Conservation (phyloP, 371 early-diverging fungal genomes). For the Zancudomyces culisetae region DNA sequence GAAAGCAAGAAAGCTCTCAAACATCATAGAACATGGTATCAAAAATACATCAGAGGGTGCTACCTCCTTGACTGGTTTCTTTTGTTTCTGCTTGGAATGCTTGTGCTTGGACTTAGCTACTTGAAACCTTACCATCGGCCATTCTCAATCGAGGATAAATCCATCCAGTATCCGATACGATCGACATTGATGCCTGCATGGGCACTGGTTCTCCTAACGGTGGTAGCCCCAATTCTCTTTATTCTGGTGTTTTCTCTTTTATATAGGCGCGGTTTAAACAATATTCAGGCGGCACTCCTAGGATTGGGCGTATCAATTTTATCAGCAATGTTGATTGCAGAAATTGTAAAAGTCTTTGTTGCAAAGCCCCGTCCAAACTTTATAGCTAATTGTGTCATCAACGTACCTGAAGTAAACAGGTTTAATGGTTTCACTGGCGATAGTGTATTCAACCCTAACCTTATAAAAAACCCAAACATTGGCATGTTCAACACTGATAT, state of each 20-base stretch:
- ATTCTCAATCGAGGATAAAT: slow-evolving; percentile 45
- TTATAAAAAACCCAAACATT: slow-evolving; percentile 24
- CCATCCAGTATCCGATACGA: slow-evolving; percentile 32
- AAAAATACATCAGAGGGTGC: too few species aligned
- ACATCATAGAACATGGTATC: too few species aligned
- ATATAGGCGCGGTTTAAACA: slow-evolving; percentile 27
- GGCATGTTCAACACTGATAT: slow-evolving; percentile 35
- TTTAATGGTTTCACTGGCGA: not conserved
- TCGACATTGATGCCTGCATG: slow-evolving; percentile 34
- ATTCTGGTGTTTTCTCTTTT: slow-evolving; percentile 24
- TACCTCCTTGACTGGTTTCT: slow-evolving; percentile 44
- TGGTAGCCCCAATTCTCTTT: slow-evolving; percentile 30
- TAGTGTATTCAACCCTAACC: not conserved
- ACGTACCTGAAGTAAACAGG: not conserved
- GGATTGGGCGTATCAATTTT: slow-evolving; percentile 36
- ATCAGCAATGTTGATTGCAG: slow-evolving; percentile 43
- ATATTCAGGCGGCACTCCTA: slow-evolving; percentile 42
- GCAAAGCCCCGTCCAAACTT: slow-evolving; percentile 82
- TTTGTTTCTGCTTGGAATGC: slow-evolving; percentile 32
- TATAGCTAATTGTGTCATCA: slow-evolving; percentile 56
- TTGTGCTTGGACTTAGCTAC: slow-evolving; percentile 34
- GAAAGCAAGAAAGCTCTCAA: too few species aligned
- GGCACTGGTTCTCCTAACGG: slow-evolving; percentile 32
- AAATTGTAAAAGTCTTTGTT: slow-evolving; percentile 43
- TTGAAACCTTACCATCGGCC: slow-evolving; percentile 44